A percentile compares a stretch with the other conserved stretches of the same genome.
These are phyloP conservation scores for Ophiostoma angusticollis DNA, from an alignment of 2,329 filamentous ascomycete species.

Conservation along the genomic window DNA sequence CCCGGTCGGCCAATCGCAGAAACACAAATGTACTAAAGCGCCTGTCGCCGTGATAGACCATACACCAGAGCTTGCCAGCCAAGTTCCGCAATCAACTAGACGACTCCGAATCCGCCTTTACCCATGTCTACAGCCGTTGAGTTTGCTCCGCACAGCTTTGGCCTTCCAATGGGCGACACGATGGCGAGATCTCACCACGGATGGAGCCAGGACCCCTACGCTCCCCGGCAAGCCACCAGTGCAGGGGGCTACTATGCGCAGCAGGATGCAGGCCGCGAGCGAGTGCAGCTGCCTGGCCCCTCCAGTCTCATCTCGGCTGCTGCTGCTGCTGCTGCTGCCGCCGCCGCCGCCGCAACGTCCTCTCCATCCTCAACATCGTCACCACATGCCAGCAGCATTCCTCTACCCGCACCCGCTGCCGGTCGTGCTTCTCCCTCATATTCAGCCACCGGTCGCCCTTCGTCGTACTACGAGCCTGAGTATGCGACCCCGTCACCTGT, in stretches of 20 bases:
- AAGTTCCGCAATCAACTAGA: too few relatives aligned
- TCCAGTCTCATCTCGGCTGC: constrained; percentile 16
- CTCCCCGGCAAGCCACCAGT: constrained; percentile 15
- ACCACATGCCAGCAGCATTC: constrained; percentile 2
- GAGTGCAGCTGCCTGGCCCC: constrained; percentile 7
- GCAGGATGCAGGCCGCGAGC: constrained; percentile 11
- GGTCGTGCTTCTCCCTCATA: constrained; percentile 1
- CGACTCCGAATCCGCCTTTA: constrained; percentile 4
- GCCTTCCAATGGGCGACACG: constrained; percentile 21
- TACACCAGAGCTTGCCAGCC: not conserved
- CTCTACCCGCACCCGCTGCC: not conserved
- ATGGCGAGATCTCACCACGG: constrained; percentile 24
- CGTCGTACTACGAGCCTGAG: constrained; percentile 18
- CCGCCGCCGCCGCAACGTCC: constrained; percentile 3
- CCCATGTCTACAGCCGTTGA: constrained; percentile 24
- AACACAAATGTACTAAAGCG: constrained; percentile 7
- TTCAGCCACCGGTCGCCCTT: constrained; percentile 5
- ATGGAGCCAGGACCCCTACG: constrained; percentile 21
- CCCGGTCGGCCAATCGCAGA: constrained; percentile 10
- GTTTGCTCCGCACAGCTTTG: constrained; percentile 19
- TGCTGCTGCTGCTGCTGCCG: not conserved
- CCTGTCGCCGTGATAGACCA: not conserved
- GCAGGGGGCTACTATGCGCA: constrained; percentile 15
- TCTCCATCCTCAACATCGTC: constrained; percentile 1
- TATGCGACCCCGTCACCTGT: constrained; percentile 22